phyloP scores from a whole-genome alignment of 345 rosid species.

The Brassica nigra region DNA sequence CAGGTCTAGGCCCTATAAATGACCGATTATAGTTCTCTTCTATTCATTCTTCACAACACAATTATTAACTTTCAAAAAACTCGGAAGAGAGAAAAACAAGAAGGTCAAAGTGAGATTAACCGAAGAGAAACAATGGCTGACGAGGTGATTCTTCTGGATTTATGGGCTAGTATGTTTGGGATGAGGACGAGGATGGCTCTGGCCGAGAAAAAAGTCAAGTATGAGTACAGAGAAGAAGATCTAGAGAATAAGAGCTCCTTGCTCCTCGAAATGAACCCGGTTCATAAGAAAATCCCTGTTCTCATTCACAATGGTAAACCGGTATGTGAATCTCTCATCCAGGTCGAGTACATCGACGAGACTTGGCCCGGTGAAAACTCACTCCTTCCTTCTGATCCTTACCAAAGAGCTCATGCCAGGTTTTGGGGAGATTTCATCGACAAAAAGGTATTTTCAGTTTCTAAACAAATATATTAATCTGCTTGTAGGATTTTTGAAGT shows the following conservation, averaged over 20 bases:
- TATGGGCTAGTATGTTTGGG: slow-evolving; percentile 28
- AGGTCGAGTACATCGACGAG: slow-evolving; percentile 10
- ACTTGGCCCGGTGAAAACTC: not conserved
- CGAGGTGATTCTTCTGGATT: slow-evolving; percentile 25
- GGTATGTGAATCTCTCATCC: not conserved
- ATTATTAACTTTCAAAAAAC: not conserved
- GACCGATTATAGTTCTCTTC: not conserved
- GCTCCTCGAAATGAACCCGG: slow-evolving; percentile 9
- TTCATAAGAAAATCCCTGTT: slow-evolving; percentile 13
- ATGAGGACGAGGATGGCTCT: slow-evolving; percentile 31
- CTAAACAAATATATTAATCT: not conserved
- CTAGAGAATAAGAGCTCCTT: not conserved
- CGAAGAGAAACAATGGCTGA: slow-evolving; percentile 20
- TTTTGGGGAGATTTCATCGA: not conserved
- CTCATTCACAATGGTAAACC: slow-evolving; percentile 11
- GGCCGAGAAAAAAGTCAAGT: slow-evolving; percentile 13
- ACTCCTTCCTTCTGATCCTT: slow-evolving; percentile 11
- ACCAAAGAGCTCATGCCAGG: not conserved
- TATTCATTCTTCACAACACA: not conserved
- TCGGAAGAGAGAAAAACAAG: not conserved
- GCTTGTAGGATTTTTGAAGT: slow-evolving; percentile 24
- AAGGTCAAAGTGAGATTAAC: not conserved
- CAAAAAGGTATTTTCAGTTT: slow-evolving; percentile 15
- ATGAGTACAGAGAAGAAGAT: slow-evolving; percentile 15
- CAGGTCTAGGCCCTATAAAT: not conserved